Percentiles rank a stretch among this genome's conserved stretches.
Conservation (phyloP, 176 grass and related monocot species). For the Phoenix roebelenii region DNA sequence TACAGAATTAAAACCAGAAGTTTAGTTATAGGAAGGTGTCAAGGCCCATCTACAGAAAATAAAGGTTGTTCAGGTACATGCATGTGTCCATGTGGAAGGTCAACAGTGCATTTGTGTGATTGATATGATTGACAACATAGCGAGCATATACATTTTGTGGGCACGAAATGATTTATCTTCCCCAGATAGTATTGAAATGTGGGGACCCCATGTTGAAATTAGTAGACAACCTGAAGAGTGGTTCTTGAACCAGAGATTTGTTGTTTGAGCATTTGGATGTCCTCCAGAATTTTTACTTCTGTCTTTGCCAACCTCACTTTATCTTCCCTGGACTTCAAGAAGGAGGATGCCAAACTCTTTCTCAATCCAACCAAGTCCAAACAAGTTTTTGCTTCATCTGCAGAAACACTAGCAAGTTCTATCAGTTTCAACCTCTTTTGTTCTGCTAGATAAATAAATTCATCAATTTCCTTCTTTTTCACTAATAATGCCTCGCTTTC, state of each 20-base stretch:
- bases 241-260: conserved; percentile 73
- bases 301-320: conserved; percentile 60
- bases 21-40: conserved; percentile 5
- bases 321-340: conserved; percentile 78
- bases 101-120: too few species aligned
- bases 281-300: conserved; percentile 70
- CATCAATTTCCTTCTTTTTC: conserved; percentile 70
- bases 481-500: conserved; percentile 42
- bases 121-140: too few species aligned
- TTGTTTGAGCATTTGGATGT: conserved; percentile 77
- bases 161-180: too few species aligned
- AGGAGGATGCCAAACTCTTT: conserved; percentile 52
- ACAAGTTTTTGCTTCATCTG: conserved; percentile 65
- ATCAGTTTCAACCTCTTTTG: conserved; percentile 45
- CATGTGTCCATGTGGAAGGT: too few species aligned
- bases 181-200: too few species aligned
- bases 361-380: conserved; percentile 43
- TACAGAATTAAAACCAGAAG: conserved; percentile 34
- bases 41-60: too few species aligned
- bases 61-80: too few species aligned
- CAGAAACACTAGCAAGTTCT: conserved; percentile 45
- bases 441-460: conserved; percentile 41
- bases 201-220: not conserved
- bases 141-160: too few species aligned
- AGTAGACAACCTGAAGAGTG: conserved; percentile 52